Base-by-base conservation (phyloP, 1,284 basidiomycete genomes). In the Marasmius fiardii region DNA sequence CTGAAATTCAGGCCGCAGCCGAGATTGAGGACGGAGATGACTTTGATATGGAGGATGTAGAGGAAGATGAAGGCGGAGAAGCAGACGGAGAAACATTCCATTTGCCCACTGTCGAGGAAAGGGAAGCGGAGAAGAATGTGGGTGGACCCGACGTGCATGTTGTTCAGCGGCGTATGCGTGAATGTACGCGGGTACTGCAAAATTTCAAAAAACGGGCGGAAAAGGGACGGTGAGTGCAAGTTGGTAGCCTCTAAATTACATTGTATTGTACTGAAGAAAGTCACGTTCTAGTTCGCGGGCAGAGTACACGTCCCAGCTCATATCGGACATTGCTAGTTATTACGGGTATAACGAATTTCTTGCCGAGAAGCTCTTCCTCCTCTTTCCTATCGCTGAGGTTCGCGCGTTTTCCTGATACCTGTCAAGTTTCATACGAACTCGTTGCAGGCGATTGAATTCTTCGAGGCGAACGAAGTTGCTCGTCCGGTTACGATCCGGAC, bases 321-420 rank as follows among this genome's bases (percentile, higher is more conserved):
- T 96, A 28, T 78, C 86, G 43, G 94, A 98, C 65, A 93, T 98
- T 65, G 87, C 86, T 14, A 93, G 82, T 64, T 99, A 99, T 76
- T 98, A 98, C 69, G 97, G 97, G 43, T 99, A 99, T 77, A 99
- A 98, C 67, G 88, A 92, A 10, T 99, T 95, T 76, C 82, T 99
- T 48, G 86, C 92, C 2, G 92, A 95, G 68, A 98, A 98, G 74
- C 77, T 99, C 21, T 96, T 98, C 75, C 87, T 92, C 62, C 79
- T 99, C 33, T 99, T 99, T 74, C 83, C 93, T 4, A 88, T 95
- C 5, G 86, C 90, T 55, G 97, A 99, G 83, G 93, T 91, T 61
- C 18, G 43, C 14, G 7, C 20, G n/a, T n/a, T 41, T 41, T 41
- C 16, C 14, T 20, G 39, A 23, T 37, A 14, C 28, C 48, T 34